phyloP scores from a whole-genome alignment of 2,329 filamentous ascomycete species.

The Trichoderma afroharzianum region DNA sequence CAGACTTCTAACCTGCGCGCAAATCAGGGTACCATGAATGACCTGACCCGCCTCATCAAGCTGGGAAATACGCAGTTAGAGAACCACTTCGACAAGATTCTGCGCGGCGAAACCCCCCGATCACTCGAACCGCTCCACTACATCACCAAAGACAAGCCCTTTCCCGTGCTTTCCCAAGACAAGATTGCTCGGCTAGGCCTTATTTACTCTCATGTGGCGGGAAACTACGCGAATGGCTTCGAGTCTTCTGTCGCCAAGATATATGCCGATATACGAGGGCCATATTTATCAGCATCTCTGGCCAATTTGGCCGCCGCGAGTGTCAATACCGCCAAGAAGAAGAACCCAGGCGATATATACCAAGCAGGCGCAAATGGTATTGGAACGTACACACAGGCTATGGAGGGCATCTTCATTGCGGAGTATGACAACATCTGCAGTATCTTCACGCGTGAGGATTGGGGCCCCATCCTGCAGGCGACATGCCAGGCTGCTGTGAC shows the following conservation, averaged over 20 bases:
- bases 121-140: slow-evolving; percentile 87
- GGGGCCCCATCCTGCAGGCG: slow-evolving; percentile 71
- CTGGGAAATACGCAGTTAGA: slow-evolving; percentile 81
- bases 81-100: slow-evolving; percentile 72
- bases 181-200: slow-evolving; percentile 71
- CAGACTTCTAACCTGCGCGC: slow-evolving; percentile 86
- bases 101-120: slow-evolving; percentile 71
- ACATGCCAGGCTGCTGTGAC: slow-evolving; percentile 75
- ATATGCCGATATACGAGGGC: slow-evolving; percentile 81
- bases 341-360: slow-evolving; percentile 79
- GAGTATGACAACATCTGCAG: slow-evolving; percentile 90
- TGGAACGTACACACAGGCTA: slow-evolving; percentile 77
- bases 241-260: slow-evolving; percentile 74
- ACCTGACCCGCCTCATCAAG: slow-evolving; percentile 73
- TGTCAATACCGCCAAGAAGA: slow-evolving; percentile 76
- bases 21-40: slow-evolving; percentile 83
- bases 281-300: slow-evolving; percentile 78
- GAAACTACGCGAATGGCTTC: slow-evolving; percentile 50
- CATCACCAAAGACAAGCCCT: slow-evolving; percentile 83
- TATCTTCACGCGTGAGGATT: slow-evolving; percentile 82
- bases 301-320: slow-evolving; percentile 86
- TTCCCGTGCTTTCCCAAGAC: slow-evolving; percentile 75
- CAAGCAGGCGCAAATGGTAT: slow-evolving; percentile 87
- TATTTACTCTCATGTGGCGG: slow-evolving; percentile 73
- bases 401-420: slow-evolving; percentile 81